phyloP scores from a whole-genome alignment of 495 filamentous ascomycete genomes.

The Neurospora pannonica region DNA sequence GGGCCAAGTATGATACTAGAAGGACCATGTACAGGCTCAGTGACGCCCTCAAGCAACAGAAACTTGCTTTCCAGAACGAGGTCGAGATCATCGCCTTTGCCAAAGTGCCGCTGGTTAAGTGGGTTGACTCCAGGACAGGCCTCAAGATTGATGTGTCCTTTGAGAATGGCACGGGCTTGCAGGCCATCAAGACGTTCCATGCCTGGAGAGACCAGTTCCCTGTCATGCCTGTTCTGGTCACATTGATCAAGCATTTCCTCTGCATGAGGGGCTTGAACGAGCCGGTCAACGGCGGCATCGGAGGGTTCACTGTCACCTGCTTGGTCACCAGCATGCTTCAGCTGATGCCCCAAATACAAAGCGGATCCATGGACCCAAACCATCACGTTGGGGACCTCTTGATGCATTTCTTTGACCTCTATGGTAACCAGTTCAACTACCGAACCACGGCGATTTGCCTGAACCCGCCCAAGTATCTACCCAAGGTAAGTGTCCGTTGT shows the following conservation, averaged over 20 bases:
- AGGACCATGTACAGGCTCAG: constrained; percentile 37
- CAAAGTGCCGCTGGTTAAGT: constrained; percentile 91
- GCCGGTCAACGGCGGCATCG: constrained; percentile 81
- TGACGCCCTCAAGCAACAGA: constrained; percentile 35
- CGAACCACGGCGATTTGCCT: constrained; percentile 58
- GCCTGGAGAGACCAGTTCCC: constrained; percentile 71
- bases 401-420: constrained; percentile 79
- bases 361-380: constrained; percentile 43
- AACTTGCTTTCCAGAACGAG: constrained; percentile 40
- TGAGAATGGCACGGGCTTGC: constrained; percentile 74
- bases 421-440: constrained; percentile 70
- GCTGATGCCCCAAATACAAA: constrained; percentile 57
- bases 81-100: constrained; percentile 61
- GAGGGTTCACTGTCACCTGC: constrained; percentile 88
- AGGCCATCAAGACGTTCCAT: constrained; percentile 68
- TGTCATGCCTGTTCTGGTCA: constrained; percentile 71
- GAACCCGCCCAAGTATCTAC: constrained; percentile 57
- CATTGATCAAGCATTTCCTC: constrained; percentile 86
- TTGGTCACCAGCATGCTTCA: constrained; percentile 82
- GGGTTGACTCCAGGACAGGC: constrained; percentile 58
- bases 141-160: constrained; percentile 87
- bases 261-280: constrained; percentile 85
- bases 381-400: constrained; percentile 68
- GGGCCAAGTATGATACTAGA: constrained; percentile 27
- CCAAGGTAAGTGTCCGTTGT: constrained; percentile 52